Evolutionary conservation across 306 rosid species (phyloP).

Genomic region (Cajanus cajan): DNA sequence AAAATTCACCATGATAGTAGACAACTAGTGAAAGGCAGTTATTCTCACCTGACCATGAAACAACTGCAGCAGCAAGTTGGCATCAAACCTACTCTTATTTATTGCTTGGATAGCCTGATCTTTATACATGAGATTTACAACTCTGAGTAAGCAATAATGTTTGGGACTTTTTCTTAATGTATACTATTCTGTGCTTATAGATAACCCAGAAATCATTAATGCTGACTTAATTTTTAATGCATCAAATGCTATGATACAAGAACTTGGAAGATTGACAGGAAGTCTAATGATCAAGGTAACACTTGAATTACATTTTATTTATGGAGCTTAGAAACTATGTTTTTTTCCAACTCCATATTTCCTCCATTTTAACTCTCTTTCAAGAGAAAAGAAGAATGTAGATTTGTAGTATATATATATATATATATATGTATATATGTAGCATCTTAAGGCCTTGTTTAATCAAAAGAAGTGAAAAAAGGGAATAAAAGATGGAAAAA

Average conservation of each 20-base stretch:
- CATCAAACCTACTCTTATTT: constrained; percentile 64
- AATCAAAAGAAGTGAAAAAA: not conserved
- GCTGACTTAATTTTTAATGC: not conserved
- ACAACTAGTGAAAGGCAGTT: constrained; percentile 64
- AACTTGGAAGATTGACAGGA: not conserved
- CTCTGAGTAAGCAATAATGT: constrained; percentile 60
- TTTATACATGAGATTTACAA: constrained; percentile 68
- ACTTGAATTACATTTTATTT: not conserved
- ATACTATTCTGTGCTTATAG: constrained; percentile 16
- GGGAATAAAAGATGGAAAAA: not conserved
- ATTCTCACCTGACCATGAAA: constrained; percentile 46
- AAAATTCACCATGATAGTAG: constrained; percentile 62
- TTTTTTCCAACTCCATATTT: not conserved
- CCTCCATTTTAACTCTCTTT: not conserved
- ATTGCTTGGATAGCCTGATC: constrained; percentile 81
- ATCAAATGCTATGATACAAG: constrained; percentile 7
- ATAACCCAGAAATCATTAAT: not conserved
- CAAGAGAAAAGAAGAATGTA: not conserved
- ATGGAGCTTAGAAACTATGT: not conserved
- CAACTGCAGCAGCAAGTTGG: constrained; percentile 73
- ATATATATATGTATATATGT: too few species aligned
- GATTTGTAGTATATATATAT: not conserved
- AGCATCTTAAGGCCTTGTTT: not conserved
- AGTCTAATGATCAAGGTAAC: not conserved
- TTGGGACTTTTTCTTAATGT: not conserved